A percentile compares a stretch with the other conserved stretches of the same genome.
Conservation (phyloP, 2,329 filamentous ascomycete genomes). For the Plectosphaerella cucumerina region DNA sequence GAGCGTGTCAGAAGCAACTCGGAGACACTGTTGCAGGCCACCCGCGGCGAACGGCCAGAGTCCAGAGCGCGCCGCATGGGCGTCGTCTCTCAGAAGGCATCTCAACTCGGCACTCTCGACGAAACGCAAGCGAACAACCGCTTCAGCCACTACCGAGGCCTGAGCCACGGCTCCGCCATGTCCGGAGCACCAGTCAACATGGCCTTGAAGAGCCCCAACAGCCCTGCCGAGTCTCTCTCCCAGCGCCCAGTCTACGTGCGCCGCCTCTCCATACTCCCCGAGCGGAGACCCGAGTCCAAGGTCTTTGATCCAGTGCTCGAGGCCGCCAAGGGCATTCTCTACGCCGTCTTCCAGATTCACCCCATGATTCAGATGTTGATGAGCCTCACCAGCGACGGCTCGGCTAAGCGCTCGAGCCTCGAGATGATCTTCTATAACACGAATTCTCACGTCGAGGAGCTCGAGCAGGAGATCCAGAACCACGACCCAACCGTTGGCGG, state of each 20-base stretch:
- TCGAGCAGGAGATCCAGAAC: conserved; percentile 61
- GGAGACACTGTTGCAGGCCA: conserved; percentile 51
- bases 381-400: conserved; percentile 56
- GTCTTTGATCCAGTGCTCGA: conserved; percentile 59
- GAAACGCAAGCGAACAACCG: conserved; percentile 60
- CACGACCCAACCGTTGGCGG: conserved; percentile 49
- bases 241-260: conserved; percentile 61
- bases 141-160: conserved; percentile 62
- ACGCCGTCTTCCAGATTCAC: conserved; percentile 64
- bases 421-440: conserved; percentile 67
- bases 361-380: conserved; percentile 64
- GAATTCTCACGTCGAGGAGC: conserved; percentile 60
- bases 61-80: conserved; percentile 61
- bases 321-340: conserved; percentile 62
- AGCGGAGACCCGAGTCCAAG: conserved; percentile 59
- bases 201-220: conserved; percentile 49
- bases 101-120: conserved; percentile 59
- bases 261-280: conserved; percentile 58
- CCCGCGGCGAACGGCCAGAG: conserved; percentile 43
- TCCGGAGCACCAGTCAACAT: conserved; percentile 40
- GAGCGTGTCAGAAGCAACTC: conserved; percentile 66
- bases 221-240: conserved; percentile 52
- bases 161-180: conserved; percentile 68
- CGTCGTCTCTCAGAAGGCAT: conserved; percentile 54
- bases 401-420: conserved; percentile 57